These are phyloP conservation scores for Agrocybe chaxingu DNA, from an alignment of 768 basidiomycete genomes.

Conservation along the genomic window DNA sequence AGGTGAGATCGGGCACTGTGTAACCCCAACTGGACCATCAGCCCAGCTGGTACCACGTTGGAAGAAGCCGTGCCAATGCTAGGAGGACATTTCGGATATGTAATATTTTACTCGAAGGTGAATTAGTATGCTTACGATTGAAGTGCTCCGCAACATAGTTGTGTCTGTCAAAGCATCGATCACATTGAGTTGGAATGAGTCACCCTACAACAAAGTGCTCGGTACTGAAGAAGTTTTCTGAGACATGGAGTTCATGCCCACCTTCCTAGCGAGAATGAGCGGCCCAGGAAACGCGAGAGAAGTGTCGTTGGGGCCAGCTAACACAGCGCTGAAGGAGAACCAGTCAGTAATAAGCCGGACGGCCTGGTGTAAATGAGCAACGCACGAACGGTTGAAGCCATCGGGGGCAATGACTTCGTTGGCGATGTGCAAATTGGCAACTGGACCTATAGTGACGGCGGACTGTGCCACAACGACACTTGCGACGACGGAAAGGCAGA, in stretches of 20 bases:
- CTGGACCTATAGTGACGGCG: slow-evolving; percentile 5
- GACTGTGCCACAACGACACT: too few species aligned
- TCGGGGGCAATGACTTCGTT: slow-evolving; percentile 13
- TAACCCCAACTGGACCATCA: slow-evolving; percentile 37
- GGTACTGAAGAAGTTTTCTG: not conserved
- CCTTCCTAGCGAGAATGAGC: slow-evolving; percentile 26
- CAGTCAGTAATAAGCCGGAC: not conserved
- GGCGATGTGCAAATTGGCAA: slow-evolving; percentile 8
- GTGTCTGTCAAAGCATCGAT: slow-evolving; percentile 39
- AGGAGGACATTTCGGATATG: not conserved
- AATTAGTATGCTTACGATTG: slow-evolving; percentile 34
- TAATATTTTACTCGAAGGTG: not conserved
- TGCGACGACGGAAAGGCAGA: too few species aligned
- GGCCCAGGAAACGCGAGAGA: slow-evolving; percentile 25
- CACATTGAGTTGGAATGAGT: slow-evolving; percentile 42
- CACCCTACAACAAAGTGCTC: slow-evolving; percentile 21
- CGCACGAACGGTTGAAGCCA: slow-evolving; percentile 15
- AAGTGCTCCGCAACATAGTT: slow-evolving; percentile 45
- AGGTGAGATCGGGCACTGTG: slow-evolving; percentile 37
- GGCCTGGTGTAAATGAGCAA: not conserved
- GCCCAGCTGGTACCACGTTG: slow-evolving; percentile 32
- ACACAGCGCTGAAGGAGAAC: slow-evolving; percentile 8
- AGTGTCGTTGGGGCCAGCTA: slow-evolving; percentile 14
- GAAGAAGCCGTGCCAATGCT: slow-evolving; percentile 46
- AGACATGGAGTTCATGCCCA: not conserved